Base-by-base conservation (phyloP, 1,139 yeast species). In the Kluyveromyces marxianus region DNA sequence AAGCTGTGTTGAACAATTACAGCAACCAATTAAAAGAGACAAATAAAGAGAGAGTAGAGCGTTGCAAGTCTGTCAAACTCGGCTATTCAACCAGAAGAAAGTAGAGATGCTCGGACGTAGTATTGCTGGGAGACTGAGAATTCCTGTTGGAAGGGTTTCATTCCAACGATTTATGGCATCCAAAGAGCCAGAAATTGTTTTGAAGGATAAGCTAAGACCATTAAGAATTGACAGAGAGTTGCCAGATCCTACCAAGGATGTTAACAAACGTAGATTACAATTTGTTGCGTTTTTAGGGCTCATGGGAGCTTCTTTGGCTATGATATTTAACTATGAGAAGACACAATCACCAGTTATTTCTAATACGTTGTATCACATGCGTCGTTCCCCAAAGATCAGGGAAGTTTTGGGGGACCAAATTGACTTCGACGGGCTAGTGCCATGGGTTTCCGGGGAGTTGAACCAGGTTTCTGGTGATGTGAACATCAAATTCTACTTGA, bases 281-380 rank as follows among this genome's bases (percentile, higher is more conserved):
- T 81, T 88, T 57, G 66, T 72, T 4, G 71, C 72, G 1, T 89
- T 88, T 62, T 77, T 80, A 31, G 64, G 77, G 21, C 77, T 84
- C 25, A 83, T 88, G 69, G 75, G 79, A 7, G 69, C 77, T 5
- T 72, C 92, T 4, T 75, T 90, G 54, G 74, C 76, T 25, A 74
- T 85, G 35, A 85, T 89, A 56, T 82, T 90, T 75, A 89, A 92
- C 70, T 90, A 90, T 68, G 97, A 92, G 62, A 90, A 88, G 64
- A 81, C 89, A 26, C 79, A 84, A 46, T 85, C 95, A 6, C 96
- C 97, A 2, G 78, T 90, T 48, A 83, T 89, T 53, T 77, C 84
- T 38, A 89, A 96, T n/a, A 83, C 95, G 3, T 69, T 92, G 62
- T 89, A 88, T 65, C 84, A 87, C 50, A 69, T 92, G 55, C 77